Evolutionary conservation across 139 green algal genomes (phyloP).

Genomic region (Monoraphidium neglectum): DNA sequence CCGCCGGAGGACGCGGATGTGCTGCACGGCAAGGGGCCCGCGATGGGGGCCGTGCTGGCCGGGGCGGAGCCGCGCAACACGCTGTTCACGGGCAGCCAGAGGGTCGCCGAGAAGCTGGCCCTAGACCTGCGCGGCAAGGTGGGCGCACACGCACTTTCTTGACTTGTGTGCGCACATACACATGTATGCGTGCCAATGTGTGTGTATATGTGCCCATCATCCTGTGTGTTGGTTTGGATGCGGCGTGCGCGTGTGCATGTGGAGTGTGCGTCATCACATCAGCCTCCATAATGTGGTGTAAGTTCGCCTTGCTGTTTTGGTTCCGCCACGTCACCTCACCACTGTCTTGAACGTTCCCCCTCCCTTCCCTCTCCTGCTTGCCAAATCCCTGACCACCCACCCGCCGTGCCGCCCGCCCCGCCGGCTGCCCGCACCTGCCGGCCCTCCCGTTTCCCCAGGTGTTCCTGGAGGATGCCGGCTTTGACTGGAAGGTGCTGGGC

Average conservation of each 20-base stretch:
- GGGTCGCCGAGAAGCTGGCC: slow-evolving; percentile 85
- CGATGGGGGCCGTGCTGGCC: slow-evolving; percentile 74
- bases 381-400: too few relatives aligned
- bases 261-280: not conserved
- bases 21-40: slow-evolving; percentile 76
- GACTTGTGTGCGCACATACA: too few relatives aligned
- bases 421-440: too few relatives aligned
- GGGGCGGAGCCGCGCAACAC: slow-evolving; percentile 79
- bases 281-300: not conserved
- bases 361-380: too few relatives aligned
- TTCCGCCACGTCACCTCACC: too few relatives aligned
- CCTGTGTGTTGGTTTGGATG: too few relatives aligned
- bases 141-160: too few relatives aligned
- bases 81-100: slow-evolving; percentile 90
- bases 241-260: too few relatives aligned
- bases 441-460: slow-evolving; percentile 44
- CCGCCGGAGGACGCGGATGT: slow-evolving; percentile 84
- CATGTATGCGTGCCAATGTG: too few relatives aligned
- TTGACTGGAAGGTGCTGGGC: slow-evolving; percentile 98
- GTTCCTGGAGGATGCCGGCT: slow-evolving; percentile 95
- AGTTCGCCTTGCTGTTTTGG: not conserved
- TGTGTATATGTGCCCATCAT: too few relatives aligned
- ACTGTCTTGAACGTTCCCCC: too few relatives aligned
- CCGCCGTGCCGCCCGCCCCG: too few relatives aligned
- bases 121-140: slow-evolving; percentile 81